These are phyloP conservation scores for Aspergillus pseudoglaucus DNA, from an alignment of 2,329 filamentous ascomycete genomes.

Conservation along the genomic window DNA sequence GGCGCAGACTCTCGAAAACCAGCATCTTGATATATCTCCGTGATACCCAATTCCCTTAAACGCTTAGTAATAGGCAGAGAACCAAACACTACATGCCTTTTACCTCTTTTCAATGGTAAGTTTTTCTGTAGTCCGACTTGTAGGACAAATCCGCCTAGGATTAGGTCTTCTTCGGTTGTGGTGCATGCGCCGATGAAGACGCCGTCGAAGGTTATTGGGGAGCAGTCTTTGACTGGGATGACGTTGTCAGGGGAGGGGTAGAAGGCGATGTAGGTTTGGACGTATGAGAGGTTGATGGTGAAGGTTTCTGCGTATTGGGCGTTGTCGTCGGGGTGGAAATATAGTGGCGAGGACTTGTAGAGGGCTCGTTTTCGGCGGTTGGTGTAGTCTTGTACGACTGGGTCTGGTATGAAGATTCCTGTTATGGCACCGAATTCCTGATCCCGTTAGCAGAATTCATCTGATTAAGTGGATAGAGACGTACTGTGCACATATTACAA, in stretches of 20 bases:
- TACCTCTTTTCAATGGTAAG: slow-evolving; percentile 25
- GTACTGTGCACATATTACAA: slow-evolving; percentile 40
- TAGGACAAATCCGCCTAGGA: slow-evolving; percentile 39
- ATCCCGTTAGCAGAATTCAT: neutral
- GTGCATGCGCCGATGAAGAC: slow-evolving; percentile 46
- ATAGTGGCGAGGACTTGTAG: slow-evolving; percentile 16
- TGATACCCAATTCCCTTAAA: slow-evolving; percentile 29
- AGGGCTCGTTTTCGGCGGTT: slow-evolving; percentile 1
- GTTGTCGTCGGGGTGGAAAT: slow-evolving; percentile 36
- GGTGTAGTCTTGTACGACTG: slow-evolving; percentile 25
- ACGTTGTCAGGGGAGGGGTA: slow-evolving; percentile 43
- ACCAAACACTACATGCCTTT: slow-evolving; percentile 38
- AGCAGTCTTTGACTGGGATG: slow-evolving; percentile 32
- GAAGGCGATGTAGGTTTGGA: slow-evolving; percentile 34
- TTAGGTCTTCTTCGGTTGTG: slow-evolving; percentile 41
- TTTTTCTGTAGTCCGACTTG: slow-evolving; percentile 31
- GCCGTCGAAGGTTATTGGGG: slow-evolving; percentile 32
- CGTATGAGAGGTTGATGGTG: slow-evolving; percentile 34
- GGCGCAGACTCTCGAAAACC: slow-evolving; percentile 39
- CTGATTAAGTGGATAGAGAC: neutral
- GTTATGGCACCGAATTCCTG: slow-evolving; percentile 41
- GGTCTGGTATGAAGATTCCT: slow-evolving; percentile 38
- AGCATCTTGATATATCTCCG: slow-evolving; percentile 34
- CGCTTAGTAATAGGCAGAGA: slow-evolving; percentile 34
- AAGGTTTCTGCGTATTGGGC: slow-evolving; percentile 33